Evolutionary conservation across 2,329 filamentous ascomycete genomes (phyloP).

Genomic region (Aspergillus fijiensis): DNA sequence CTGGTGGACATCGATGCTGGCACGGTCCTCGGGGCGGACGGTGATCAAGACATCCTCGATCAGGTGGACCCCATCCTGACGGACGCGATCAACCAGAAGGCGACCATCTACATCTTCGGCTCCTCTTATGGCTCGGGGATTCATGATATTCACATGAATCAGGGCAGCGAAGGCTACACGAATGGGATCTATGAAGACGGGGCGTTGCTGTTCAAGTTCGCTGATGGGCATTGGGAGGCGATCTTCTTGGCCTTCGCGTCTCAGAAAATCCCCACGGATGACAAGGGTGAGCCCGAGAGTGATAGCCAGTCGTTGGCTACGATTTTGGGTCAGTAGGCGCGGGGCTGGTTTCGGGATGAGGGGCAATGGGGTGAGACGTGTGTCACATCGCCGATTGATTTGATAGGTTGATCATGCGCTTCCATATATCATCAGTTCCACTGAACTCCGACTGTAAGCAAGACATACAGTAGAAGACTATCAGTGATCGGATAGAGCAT

Average conservation of each 20-base stretch:
- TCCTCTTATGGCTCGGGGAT: slow-evolving; percentile 15
- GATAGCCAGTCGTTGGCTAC: slow-evolving; percentile 2
- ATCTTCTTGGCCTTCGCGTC: slow-evolving; percentile 24
- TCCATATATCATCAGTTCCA: too few species aligned
- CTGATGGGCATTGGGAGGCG: slow-evolving; percentile 15
- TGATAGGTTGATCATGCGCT: not conserved
- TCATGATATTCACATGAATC: slow-evolving; percentile 26
- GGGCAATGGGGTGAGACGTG: not conserved
- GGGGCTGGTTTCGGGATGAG: not conserved
- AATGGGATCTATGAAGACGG: slow-evolving; percentile 23
- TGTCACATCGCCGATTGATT: not conserved
- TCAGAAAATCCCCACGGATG: slow-evolving; percentile 20
- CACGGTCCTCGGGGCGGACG: slow-evolving; percentile 18
- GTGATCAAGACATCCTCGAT: slow-evolving; percentile 37
- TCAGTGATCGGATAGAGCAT: too few species aligned
- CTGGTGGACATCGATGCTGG: slow-evolving; percentile 18
- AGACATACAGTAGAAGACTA: too few species aligned
- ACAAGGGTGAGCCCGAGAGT: not conserved
- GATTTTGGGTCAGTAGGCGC: slow-evolving; percentile 1
- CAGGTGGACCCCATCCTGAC: slow-evolving; percentile 16
- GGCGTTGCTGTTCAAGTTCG: slow-evolving; percentile 17
- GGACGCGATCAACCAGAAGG: slow-evolving; percentile 12
- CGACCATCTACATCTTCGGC: slow-evolving; percentile 22
- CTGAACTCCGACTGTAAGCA: too few species aligned
- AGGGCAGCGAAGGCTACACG: slow-evolving; percentile 19